Evolutionary conservation across 257 asterid species (phyloP).

Genomic region (Asclepias syriaca): DNA sequence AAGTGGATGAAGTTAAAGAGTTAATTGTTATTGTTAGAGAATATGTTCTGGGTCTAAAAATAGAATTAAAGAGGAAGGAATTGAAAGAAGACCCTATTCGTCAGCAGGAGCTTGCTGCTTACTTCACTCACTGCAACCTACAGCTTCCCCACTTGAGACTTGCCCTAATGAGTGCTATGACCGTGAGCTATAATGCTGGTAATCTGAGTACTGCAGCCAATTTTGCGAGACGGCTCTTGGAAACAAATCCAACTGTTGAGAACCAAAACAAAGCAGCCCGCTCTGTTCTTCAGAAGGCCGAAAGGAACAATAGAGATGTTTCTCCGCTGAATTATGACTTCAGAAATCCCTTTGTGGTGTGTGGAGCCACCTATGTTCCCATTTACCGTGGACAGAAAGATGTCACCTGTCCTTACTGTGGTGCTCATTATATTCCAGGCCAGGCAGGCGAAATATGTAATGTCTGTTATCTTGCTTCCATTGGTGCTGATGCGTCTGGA

Average conservation of each 20-base stretch:
- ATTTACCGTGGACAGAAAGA: constrained; percentile 84
- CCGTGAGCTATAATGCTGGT: constrained; percentile 51
- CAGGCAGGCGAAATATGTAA: constrained; percentile 66
- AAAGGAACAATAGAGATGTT: constrained; percentile 64
- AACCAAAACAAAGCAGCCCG: constrained; percentile 59
- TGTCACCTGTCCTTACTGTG: constrained; percentile 71
- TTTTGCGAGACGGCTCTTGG: constrained; percentile 74
- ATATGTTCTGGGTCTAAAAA: constrained; percentile 63
- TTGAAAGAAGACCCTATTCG: constrained; percentile 57
- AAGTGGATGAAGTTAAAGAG: constrained; percentile 87
- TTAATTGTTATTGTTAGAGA: constrained; percentile 58
- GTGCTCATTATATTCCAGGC: constrained; percentile 50
- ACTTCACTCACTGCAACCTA: constrained; percentile 78
- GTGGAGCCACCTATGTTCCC: constrained; percentile 83
- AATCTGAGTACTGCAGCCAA: constrained; percentile 68
- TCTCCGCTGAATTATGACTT: constrained; percentile 70
- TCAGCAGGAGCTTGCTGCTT: constrained; percentile 91
- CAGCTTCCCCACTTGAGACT: constrained; percentile 77
- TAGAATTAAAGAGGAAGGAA: constrained; percentile 86
- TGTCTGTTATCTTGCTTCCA: constrained; percentile 66
- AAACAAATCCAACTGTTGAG: constrained; percentile 64
- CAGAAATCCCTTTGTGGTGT: constrained; percentile 78
- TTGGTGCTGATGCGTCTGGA: constrained; percentile 88
- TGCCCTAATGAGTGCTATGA: constrained; percentile 61
- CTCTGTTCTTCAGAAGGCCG: constrained; percentile 71